These are phyloP conservation scores for Monosporascus sp. DNA, from an alignment of 2,329 filamentous ascomycete species.

Conservation along the genomic window DNA sequence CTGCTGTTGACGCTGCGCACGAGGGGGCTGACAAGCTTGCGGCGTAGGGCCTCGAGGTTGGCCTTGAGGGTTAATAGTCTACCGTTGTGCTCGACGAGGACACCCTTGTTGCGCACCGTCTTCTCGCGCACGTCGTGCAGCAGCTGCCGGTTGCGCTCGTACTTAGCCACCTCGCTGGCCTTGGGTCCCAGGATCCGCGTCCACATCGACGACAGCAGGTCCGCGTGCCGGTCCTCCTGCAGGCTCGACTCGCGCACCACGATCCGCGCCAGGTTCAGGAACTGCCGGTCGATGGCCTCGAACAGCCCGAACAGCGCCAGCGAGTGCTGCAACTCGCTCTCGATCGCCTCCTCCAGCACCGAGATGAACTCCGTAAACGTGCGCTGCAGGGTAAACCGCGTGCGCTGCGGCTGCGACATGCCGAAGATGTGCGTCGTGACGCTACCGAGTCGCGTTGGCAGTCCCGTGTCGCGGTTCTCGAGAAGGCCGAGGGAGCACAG, in stretches of 20 bases:
- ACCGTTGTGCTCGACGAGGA: constrained; percentile 81
- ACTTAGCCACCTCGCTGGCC: constrained; percentile 73
- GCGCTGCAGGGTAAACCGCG: constrained; percentile 72
- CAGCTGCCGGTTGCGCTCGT: constrained; percentile 81
- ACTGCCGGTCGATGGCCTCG: constrained; percentile 84
- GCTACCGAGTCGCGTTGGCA: constrained; percentile 63
- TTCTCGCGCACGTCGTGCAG: constrained; percentile 74
- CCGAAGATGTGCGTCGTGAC: constrained; percentile 72
- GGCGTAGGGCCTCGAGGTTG: constrained; percentile 76
- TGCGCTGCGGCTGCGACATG: constrained; percentile 73
- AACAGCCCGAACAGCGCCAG: constrained; percentile 83
- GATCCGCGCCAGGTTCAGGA: constrained; percentile 78
- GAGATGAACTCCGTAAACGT: constrained; percentile 84
- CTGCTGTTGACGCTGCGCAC: constrained; percentile 65
- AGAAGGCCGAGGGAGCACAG: constrained; percentile 61
- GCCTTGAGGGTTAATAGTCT: constrained; percentile 79
- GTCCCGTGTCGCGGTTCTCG: constrained; percentile 45
- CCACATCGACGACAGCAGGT: constrained; percentile 82
- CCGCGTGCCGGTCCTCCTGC: constrained; percentile 75
- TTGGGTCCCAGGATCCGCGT: constrained; percentile 75
- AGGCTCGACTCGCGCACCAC: constrained; percentile 78
- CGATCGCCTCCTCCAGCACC: constrained; percentile 84
- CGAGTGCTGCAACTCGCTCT: constrained; percentile 75
- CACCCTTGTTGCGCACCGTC: constrained; percentile 81
- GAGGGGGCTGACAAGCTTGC: constrained; percentile 79